These are phyloP conservation scores for Taphrina betulina DNA, from an alignment of 1,139 yeast species.

Conservation along the genomic window DNA sequence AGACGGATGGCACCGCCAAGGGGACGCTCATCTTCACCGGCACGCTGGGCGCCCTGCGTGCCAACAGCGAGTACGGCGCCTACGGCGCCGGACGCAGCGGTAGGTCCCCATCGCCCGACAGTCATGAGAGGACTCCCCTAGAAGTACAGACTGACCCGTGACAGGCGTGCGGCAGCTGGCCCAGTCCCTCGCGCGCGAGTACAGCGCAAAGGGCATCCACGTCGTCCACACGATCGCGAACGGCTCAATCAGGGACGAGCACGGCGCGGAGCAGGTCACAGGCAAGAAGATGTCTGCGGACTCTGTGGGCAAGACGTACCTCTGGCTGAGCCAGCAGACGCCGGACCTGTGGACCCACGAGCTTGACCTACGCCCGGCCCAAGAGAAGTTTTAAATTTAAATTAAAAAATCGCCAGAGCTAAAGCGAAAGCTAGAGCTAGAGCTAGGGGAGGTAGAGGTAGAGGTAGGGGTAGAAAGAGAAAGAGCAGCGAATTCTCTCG, in stretches of 20 bases:
- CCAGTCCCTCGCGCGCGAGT: conserved; percentile 10
- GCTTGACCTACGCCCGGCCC: conserved; percentile 9
- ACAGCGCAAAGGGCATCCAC: conserved; percentile 12
- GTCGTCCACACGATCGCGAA: conserved; percentile 19
- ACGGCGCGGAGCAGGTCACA: neutral
- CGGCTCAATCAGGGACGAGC: conserved; percentile 11
- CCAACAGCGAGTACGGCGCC: conserved; percentile 7
- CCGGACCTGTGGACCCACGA: conserved; percentile 9
- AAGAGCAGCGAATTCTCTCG: no score
- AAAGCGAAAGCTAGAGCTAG: no score
- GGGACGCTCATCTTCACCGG: conserved; percentile 18
- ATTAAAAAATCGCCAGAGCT: neutral
- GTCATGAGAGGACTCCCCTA: neutral
- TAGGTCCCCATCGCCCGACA: neutral
- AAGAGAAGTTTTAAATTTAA: conserved; percentile 2
- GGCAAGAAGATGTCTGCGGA: conserved; percentile 22
- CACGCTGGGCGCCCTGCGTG: conserved; percentile 14
- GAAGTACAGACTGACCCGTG: neutral
- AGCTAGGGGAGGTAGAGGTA: no score
- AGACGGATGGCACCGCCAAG: conserved; percentile 7
- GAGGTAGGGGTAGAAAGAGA: no score
- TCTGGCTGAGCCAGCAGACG: conserved; percentile 9
- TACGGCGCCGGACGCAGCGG: conserved; percentile 13
- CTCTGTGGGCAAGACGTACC: conserved; percentile 16
- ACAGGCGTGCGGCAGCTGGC: conserved; percentile 9